Evolutionary conservation across 768 basidiomycete species (phyloP).

Genomic region (Dacryopinax primogenitus): DNA sequence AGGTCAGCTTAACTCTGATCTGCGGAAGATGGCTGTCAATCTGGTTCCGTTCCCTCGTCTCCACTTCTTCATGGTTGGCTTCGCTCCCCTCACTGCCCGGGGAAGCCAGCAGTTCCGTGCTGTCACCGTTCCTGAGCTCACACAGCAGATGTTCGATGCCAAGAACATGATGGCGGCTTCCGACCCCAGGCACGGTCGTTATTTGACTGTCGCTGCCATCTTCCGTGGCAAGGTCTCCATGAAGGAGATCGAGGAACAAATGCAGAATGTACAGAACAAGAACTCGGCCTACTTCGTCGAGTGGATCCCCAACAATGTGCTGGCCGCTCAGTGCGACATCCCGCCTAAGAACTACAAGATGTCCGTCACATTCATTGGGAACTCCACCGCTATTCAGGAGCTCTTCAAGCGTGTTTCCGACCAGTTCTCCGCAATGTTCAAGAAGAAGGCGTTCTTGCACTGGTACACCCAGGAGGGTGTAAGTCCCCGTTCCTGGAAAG

Average conservation of each 20-base stretch:
- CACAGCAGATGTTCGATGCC: slow-evolving; percentile 98
- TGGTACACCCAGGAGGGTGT: slow-evolving; percentile 99
- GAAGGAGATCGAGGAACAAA: slow-evolving; percentile 99
- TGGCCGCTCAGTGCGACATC: slow-evolving; percentile 96
- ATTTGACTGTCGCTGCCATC: slow-evolving; percentile 92
- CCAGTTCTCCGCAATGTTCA: slow-evolving; percentile 99
- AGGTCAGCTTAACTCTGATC: slow-evolving; percentile 97
- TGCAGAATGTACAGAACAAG: slow-evolving; percentile 95
- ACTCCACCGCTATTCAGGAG: slow-evolving; percentile 94
- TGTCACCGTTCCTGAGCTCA: slow-evolving; percentile 92
- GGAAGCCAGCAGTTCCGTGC: slow-evolving; percentile 93
- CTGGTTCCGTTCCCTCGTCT: slow-evolving; percentile 99
- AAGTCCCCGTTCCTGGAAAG: slow-evolving; percentile 33
- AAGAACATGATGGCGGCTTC: slow-evolving; percentile 99
- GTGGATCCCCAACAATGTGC: slow-evolving; percentile 99
- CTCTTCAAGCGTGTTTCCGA: slow-evolving; percentile 98
- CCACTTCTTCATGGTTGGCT: slow-evolving; percentile 98
- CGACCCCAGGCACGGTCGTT: slow-evolving; percentile 92
- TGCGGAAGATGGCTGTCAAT: slow-evolving; percentile 97
- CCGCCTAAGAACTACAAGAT: slow-evolving; percentile 90
- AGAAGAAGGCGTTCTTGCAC: slow-evolving; percentile 88
- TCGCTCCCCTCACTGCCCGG: slow-evolving; percentile 85
- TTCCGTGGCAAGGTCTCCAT: slow-evolving; percentile 99
- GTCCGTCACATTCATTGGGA: slow-evolving; percentile 95
- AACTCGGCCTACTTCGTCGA: slow-evolving; percentile 98